A percentile compares a stretch with the other conserved stretches of the same genome.
Conservation (phyloP, 75 land plant species). For the Cunninghamia lanceolata region DNA sequence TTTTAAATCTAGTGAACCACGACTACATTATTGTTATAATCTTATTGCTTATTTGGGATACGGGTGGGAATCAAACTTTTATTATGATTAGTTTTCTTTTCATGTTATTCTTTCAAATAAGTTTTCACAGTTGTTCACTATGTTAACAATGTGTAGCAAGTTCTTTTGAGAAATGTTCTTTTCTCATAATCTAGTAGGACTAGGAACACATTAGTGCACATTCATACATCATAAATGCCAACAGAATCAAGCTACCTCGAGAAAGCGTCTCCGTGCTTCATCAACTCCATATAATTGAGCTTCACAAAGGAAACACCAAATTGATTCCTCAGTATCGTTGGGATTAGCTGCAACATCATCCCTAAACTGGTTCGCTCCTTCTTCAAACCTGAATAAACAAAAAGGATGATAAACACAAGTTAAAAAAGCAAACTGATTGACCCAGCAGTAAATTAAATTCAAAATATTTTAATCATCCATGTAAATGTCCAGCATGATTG, state of each 20-base stretch:
- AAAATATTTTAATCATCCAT: background rate
- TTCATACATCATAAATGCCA: background rate
- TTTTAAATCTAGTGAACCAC: background rate
- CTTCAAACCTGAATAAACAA: constrained; percentile 56
- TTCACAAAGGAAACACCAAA: constrained; percentile 95
- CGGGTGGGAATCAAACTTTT: background rate
- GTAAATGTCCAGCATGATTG: background rate
- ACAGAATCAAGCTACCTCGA: constrained; percentile 44
- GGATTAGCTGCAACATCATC: constrained; percentile 91
- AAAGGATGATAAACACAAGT: background rate
- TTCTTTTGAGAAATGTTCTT: background rate
- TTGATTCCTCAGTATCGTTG: constrained; percentile 92
- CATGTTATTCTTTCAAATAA: background rate
- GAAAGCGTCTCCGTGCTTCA: constrained; percentile 70
- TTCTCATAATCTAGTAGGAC: background rate
- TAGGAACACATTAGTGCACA: background rate
- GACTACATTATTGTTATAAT: background rate
- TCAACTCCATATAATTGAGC: constrained; percentile 76
- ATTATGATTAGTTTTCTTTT: background rate
- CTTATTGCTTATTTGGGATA: background rate
- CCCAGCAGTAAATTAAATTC: background rate
- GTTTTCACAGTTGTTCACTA: background rate
- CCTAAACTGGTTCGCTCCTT: constrained; percentile 83
- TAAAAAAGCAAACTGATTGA: background rate
- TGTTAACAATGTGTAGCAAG: background rate